Evolutionary conservation across 1,139 yeast genomes (phyloP).

Genomic region (Zygotorulaspora mrakii): DNA sequence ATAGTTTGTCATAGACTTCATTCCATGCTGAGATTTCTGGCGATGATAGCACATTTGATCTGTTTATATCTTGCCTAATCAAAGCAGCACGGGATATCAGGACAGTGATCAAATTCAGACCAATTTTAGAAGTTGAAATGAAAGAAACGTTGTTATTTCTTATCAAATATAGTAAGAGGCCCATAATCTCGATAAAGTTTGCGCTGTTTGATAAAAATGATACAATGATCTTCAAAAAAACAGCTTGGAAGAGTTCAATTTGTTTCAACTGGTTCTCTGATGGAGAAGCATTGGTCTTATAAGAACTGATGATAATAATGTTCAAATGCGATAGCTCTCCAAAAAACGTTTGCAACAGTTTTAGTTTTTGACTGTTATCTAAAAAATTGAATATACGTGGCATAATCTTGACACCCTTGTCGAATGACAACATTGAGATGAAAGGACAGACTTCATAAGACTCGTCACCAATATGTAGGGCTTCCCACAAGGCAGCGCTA

Average conservation of each 20-base stretch:
- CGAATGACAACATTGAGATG: slow-evolving; percentile 75
- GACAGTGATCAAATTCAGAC: slow-evolving; percentile 82
- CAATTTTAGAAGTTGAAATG: slow-evolving; percentile 78
- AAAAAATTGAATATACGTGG: slow-evolving; percentile 86
- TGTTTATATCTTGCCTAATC: slow-evolving; percentile 73
- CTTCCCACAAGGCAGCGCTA: slow-evolving; percentile 67
- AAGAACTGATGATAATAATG: slow-evolving; percentile 75
- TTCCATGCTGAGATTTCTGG: slow-evolving; percentile 66
- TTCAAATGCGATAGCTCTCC: slow-evolving; percentile 77
- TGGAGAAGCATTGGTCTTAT: slow-evolving; percentile 59
- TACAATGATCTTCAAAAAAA: slow-evolving; percentile 82
- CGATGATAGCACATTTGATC: slow-evolving; percentile 47
- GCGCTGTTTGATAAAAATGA: slow-evolving; percentile 76
- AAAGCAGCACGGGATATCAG: slow-evolving; percentile 89
- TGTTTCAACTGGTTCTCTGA: slow-evolving; percentile 51
- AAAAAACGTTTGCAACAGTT: slow-evolving; percentile 75
- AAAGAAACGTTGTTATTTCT: slow-evolving; percentile 70
- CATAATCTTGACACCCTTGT: slow-evolving; percentile 84
- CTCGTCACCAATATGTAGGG: slow-evolving; percentile 63
- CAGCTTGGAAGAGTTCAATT: slow-evolving; percentile 75
- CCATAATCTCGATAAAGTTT: slow-evolving; percentile 74
- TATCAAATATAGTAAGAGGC: slow-evolving; percentile 69
- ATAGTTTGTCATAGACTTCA: slow-evolving; percentile 74
- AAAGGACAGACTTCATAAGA: slow-evolving; percentile 69
- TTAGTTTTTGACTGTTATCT: slow-evolving; percentile 70